Evolutionary conservation across 139 green algal genomes (phyloP), one percentile per base, ranked within the genome.

Genomic region (Micractinium sp.): DNA sequence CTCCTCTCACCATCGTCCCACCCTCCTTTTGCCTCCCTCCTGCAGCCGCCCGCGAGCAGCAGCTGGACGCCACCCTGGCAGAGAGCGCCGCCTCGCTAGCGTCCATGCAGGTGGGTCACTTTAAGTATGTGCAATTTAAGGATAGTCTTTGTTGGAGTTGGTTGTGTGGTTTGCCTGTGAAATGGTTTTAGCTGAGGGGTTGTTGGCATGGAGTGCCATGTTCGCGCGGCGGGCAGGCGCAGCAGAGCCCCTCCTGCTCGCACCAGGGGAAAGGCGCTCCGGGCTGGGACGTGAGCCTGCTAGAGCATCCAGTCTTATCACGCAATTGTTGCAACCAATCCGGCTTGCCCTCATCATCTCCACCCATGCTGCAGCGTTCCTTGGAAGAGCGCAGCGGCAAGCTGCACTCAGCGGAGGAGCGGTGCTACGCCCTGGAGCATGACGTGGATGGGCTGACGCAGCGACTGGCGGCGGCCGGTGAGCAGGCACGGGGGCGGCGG

Each of bases 21-120:
- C 14, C 47, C 41, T 2, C 83, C 35, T 81, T 9, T 27, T 81
- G 39, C 39, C 63, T 31, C 14, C 69, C 67, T 29, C 27, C 90
- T 22, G 92, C 93, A 41, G 92, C 91, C 23, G 66, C 73, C 2
- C 82, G 95, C 0, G 94, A 97, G 89, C 81, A 88, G 36, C 92
- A 96, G 88, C 91, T 95, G 82, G 93, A 96, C 76, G 90, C 87
- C 33, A 85, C 89, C n/a, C 78, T 96, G 47, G 86, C 81, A 0
- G 93, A 95, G 85, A 89, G 76, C 47, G 90, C 87, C 25, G 85
- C 86, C 15, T 92, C 91, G 31, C 82, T 97, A 75, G 89, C 92
- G 0, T 87, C 82, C 82, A 93, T 94, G 87, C 95, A 95, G 60
- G 91, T 89, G 53, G 4, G 80, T n/a, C n/a, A n/a, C n/a, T n/a